Conservation (phyloP, 2,329 filamentous ascomycete genomes). For the Colletotrichum trifolii region DNA sequence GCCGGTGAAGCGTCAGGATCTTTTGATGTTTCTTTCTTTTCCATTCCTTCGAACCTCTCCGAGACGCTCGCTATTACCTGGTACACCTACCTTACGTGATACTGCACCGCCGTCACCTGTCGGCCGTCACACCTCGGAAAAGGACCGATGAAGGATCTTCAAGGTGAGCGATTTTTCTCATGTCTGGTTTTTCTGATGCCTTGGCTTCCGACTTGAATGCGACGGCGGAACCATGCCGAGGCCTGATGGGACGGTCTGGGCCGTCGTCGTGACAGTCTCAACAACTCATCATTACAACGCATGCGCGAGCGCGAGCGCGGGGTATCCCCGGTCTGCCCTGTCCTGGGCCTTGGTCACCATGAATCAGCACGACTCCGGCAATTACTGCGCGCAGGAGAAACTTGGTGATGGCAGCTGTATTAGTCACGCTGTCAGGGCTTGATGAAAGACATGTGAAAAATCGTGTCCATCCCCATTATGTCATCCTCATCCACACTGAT, state of each 20-base stretch:
- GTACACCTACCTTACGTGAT: no score
- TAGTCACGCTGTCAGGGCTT: conserved; percentile 8
- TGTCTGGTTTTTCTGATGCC: no score
- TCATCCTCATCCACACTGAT: no score
- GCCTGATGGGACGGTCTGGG: conserved; percentile 3
- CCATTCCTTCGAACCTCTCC: no score
- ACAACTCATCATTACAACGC: conserved; percentile 1
- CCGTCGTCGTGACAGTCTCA: not conserved
- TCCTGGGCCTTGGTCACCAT: not conserved
- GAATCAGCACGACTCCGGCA: conserved; percentile 6
- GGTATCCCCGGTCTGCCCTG: conserved; percentile 1
- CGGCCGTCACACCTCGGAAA: not conserved
- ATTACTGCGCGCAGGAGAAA: not conserved
- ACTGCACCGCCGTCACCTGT: no score
- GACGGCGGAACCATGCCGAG: conserved; percentile 12
- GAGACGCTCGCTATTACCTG: not conserved
- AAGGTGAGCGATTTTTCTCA: conserved; percentile 22
- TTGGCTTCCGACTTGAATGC: no score
- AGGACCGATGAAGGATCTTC: conserved; percentile 11
- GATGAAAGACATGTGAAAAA: no score
- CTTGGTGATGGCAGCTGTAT: not conserved
- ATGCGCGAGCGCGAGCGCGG: not conserved
- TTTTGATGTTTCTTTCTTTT: not conserved
- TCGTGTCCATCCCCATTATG: no score
- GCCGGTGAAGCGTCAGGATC: not conserved